Evolutionary conservation across 2,329 filamentous ascomycete genomes (phyloP).

Genomic region (Thielaviopsis ethacetica): DNA sequence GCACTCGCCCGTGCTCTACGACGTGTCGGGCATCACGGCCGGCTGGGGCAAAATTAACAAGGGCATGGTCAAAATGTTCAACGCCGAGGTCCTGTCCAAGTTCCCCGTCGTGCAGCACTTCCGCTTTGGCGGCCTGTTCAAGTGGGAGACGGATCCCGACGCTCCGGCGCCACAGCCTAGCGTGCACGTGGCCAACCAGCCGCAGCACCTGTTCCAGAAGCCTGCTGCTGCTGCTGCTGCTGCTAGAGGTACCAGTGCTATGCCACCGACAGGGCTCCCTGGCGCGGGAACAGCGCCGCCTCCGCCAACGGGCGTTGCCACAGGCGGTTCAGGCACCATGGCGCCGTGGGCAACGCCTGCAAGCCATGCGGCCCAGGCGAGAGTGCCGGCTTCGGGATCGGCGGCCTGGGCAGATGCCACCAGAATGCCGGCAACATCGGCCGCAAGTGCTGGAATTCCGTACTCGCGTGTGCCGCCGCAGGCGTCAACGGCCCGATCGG

Average conservation of each 20-base stretch:
- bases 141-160: constrained; percentile 53
- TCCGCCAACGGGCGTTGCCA: constrained; percentile 12
- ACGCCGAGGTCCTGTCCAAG: constrained; percentile 88
- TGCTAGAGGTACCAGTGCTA: not conserved
- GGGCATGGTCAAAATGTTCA: constrained; percentile 99
- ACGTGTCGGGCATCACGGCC: constrained; percentile 77
- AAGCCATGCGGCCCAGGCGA: not conserved
- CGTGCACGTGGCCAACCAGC: constrained; percentile 42
- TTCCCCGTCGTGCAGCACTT: constrained; percentile 99
- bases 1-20: constrained; percentile 84
- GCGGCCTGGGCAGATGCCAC: constrained; percentile 29
- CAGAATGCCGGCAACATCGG: constrained; percentile 21
- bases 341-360: constrained; percentile 1
- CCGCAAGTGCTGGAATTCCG: constrained; percentile 21
- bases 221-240: not conserved
- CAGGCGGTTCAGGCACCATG: constrained; percentile 18
- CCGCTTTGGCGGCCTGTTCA: constrained; percentile 64
- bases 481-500: not conserved
- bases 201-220: constrained; percentile 15
- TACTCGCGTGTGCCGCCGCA: constrained; percentile 21
- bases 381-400: constrained; percentile 12
- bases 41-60: constrained; percentile 98
- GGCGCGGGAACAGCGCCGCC: constrained; percentile 3
- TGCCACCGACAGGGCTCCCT: no score
- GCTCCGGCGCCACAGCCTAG: constrained; percentile 32